Conservation (phyloP, 129 eudicot species). For the Artemisia annua region DNA sequence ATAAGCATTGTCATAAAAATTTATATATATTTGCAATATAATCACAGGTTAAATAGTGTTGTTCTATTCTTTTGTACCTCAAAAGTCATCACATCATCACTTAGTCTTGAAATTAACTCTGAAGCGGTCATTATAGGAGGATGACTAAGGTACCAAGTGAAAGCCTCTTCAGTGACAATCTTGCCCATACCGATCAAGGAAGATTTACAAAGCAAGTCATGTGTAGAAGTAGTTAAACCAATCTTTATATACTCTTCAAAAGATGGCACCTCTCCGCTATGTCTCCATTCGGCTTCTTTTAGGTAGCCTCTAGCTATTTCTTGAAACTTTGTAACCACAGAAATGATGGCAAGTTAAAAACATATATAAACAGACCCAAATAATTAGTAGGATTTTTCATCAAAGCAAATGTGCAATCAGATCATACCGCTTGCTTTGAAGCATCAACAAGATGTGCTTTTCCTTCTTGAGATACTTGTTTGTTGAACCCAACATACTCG, state of each 20-base stretch:
- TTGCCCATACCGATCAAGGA: neutral
- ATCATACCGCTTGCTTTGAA: neutral
- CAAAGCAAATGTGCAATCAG: neutral
- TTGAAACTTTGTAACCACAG: neutral
- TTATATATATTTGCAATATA: no score
- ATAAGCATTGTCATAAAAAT: no score
- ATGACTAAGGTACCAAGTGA: no score
- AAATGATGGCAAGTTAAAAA: neutral
- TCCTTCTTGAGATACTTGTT: slow-evolving; percentile 3
- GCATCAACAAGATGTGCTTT: neutral
- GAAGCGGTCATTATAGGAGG: no score
- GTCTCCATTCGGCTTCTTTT: neutral
- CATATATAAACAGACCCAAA: neutral
- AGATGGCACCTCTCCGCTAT: neutral
- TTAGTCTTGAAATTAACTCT: no score
- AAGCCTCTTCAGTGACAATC: neutral
- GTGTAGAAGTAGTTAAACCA: neutral
- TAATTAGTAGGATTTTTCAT: neutral
- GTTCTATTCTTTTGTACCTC: no score
- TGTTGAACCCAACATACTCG: neutral
- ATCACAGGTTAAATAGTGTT: no score
- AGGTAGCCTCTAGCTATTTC: neutral
- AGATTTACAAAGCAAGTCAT: neutral
- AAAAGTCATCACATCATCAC: no score
- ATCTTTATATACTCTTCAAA: slow-evolving; percentile 1